Conservation (phyloP, 495 filamentous ascomycete species). For the Hypoxylon trugodes region DNA sequence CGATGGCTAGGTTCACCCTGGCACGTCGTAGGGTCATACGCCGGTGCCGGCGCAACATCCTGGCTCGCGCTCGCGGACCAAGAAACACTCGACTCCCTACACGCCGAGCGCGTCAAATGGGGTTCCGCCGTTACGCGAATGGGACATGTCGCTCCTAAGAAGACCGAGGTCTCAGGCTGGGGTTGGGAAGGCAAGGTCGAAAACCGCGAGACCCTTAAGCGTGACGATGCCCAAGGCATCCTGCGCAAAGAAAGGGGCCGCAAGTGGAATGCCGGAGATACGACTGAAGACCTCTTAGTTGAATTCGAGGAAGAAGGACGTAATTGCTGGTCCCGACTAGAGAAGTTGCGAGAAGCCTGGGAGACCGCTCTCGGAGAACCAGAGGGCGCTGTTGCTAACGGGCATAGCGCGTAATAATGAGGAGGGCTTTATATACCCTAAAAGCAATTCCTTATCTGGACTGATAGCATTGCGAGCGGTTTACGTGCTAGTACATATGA, state of each 20-base stretch:
- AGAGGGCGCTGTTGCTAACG: conserved; percentile 1
- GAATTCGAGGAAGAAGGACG: conserved; percentile 80
- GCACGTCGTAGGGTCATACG: conserved; percentile 79
- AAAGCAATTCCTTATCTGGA: background rate
- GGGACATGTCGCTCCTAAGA: conserved; percentile 68
- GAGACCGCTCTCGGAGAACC: conserved; percentile 59
- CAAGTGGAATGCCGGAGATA: conserved; percentile 62
- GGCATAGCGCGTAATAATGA: background rate
- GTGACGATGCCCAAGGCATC: conserved; percentile 46
- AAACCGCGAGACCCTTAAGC: conserved; percentile 51
- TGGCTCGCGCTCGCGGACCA: conserved; percentile 82
- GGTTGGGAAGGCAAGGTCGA: conserved; percentile 77
- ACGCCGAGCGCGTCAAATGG: conserved; percentile 79
- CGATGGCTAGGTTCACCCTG: conserved; percentile 87
- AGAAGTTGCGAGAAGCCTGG: conserved; percentile 81
- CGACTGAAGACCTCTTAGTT: conserved; percentile 69
- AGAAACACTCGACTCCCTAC: conserved; percentile 64
- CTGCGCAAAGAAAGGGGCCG: conserved; percentile 56
- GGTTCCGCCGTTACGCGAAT: conserved; percentile 69
- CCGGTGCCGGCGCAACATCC: conserved; percentile 76
- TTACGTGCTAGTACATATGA: background rate
- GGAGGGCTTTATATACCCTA: background rate
- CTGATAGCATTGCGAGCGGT: background rate
- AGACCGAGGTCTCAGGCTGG: conserved; percentile 87
- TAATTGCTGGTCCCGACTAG: conserved; percentile 83